These are phyloP conservation scores for Cenchrus americanus DNA, from an alignment of 176 grass and related monocot species.

Conservation along the genomic window DNA sequence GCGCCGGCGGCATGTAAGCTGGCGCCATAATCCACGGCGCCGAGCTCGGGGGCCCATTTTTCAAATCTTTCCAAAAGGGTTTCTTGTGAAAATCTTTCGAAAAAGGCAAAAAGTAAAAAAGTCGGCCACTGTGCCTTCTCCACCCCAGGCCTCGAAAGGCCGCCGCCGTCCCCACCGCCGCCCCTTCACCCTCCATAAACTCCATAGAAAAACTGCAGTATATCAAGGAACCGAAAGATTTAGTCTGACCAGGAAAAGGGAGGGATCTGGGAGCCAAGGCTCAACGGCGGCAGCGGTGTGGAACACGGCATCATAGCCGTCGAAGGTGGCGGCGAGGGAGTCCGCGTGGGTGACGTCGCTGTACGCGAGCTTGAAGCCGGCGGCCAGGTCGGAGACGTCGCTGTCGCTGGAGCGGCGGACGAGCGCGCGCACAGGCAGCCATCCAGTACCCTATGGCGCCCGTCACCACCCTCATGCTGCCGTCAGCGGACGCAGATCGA, in stretches of 20 bases:
- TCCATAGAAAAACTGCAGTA: not conserved
- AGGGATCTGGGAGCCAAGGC: constrained; percentile 87
- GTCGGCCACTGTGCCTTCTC: no score
- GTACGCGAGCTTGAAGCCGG: constrained; percentile 58
- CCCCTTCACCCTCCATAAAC: no score
- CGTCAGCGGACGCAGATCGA: not conserved
- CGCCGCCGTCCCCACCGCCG: no score
- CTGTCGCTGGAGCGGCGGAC: constrained; percentile 64
- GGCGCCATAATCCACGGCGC: no score
- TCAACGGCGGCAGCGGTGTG: constrained; percentile 81
- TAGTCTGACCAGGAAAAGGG: constrained; percentile 46
- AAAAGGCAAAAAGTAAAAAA: no score
- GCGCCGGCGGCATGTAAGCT: no score
- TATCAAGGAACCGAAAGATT: not conserved
- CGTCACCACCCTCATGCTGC: constrained; percentile 66
- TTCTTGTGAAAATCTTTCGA: no score
- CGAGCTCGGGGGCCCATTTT: no score
- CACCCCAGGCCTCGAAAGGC: no score
- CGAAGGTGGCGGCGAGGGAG: constrained; percentile 68
- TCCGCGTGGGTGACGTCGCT: constrained; percentile 75
- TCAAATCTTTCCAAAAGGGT: no score
- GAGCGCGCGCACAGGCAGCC: constrained; percentile 70
- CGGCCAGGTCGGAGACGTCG: constrained; percentile 56
- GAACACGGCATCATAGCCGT: constrained; percentile 68
- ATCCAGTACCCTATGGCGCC: constrained; percentile 81